Base-by-base conservation (phyloP, 2,329 filamentous ascomycete genomes). In the Elsinoe batatas region DNA sequence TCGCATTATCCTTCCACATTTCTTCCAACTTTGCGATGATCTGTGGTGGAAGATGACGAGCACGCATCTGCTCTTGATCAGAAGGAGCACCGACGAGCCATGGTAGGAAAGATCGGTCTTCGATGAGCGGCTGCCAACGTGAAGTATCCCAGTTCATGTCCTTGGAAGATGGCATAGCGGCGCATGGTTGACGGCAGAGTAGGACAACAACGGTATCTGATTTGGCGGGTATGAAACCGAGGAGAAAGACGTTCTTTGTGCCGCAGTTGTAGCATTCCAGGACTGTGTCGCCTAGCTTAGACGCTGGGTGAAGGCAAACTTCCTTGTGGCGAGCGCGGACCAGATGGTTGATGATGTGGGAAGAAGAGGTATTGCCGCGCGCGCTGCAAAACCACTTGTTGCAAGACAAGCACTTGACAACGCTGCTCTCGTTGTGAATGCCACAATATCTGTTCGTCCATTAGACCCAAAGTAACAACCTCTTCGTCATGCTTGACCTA, bases 91-190 rank as follows among this genome's bases (percentile, higher is more conserved):
- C 82, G 6, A 98, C 91, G 20, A 98, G 87, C 93, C 93, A 98
- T 37, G 86, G 80, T 36, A 98, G 74, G 68, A 98, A 98, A 13
- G 90, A 93, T 50, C 93, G 88, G 67, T 98, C 93, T 71, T 96
- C 91, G 61, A 98, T 97, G 57, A 98, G 78, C 11, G 93, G 93
- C 69, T 97, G 91, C 93, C 93, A 98, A 67, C 91, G 84, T 22
- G 91, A 95, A 5, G 91, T 94, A 69, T 98, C 93, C 93, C 93
- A 98, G 70, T 93, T 98, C 91, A 98, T 97, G 66, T 98, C 93
- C 73, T 98, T 98, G 61, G 89, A 91, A 33, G 93, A 97, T 1
- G 91, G 87, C 74, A 88, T 91, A 26, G 93, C 86, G 33, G 91
- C 93, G 71, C 93, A 98, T 46, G 93, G 93, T 71, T 97, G 93